Evolutionary conservation across 2,329 filamentous ascomycete genomes (phyloP), one percentile per base, ranked within the genome.

Genomic region (Aspergillus flavus): DNA sequence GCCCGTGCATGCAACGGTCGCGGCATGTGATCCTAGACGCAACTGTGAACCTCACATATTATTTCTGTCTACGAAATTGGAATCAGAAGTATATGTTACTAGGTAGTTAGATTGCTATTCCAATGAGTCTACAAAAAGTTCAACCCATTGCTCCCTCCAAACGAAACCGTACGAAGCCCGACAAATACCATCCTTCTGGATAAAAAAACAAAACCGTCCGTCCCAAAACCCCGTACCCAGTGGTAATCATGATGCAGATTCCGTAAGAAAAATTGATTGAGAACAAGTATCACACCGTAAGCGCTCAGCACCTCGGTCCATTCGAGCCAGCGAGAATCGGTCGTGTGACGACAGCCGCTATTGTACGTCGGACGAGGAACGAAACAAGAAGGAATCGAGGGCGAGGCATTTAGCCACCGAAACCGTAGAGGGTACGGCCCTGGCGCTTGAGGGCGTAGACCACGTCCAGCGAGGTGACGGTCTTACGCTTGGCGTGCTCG

Each of bases 391-490:
- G 21, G 23, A 54, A 12, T 21, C n/a, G 26, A 53, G 3, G 28
- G 23, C n/a, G 16, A 23, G 43, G 19, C 16, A 73, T 73, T 86
- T 91, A 94, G 85, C 91, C 91, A 86, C 91, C 91, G 85, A 93
- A 93, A 83, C 91, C 91, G 85, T 94, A 94, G 65, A 94, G 89
- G 77, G 91, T 91, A 77, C 85, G 85, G 78, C 86, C 86, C 82
- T 87, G 86, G 79, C 86, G 80, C 84, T 88, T 87, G 72, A 88
- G 84, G 54, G 86, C 86, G 75, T 87, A 87, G 78, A 88, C 86
- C 63, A 88, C 86, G 73, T 88, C 86, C 71, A 87, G 83, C 59
- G 85, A 87, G 61, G 80, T 82, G 72, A 82, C 80, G 56, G 80
- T 81, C 79, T 82, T 82, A 81, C 90, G 88, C 88, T 92, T 92